Percentiles rank a stretch among this genome's conserved stretches.
Conservation (phyloP, 2,329 filamentous ascomycete species). For the Neurospora sp. region DNA sequence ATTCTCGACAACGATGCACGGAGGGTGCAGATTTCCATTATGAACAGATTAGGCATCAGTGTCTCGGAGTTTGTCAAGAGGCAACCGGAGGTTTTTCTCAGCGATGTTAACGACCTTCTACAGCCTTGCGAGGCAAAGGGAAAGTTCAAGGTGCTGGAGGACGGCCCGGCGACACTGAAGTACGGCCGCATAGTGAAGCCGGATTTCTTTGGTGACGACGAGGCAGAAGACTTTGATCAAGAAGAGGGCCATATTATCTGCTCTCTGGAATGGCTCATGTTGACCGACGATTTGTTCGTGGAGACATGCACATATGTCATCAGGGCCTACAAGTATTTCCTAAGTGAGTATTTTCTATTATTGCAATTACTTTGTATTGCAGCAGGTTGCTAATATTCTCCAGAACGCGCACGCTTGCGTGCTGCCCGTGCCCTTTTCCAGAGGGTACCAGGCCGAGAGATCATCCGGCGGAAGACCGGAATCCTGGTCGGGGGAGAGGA, state of each 20-base stretch:
- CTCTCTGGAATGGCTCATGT: slow-evolving; percentile 74
- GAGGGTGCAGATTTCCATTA: slow-evolving; percentile 58
- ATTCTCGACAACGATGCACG: slow-evolving; percentile 58
- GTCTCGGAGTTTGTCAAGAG: slow-evolving; percentile 61
- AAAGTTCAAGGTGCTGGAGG: slow-evolving; percentile 42
- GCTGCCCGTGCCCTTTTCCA: slow-evolving; percentile 44
- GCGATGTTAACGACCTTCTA: slow-evolving; percentile 32
- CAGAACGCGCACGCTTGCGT: slow-evolving; percentile 40
- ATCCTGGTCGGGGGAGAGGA: slow-evolving; percentile 22
- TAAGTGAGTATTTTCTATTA: slow-evolving; percentile 51
- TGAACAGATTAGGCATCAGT: slow-evolving; percentile 66
- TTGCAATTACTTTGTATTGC: slow-evolving; percentile 1
- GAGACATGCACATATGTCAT: slow-evolving; percentile 39
- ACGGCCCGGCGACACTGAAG: slow-evolving; percentile 39
- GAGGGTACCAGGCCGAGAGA: slow-evolving; percentile 38
- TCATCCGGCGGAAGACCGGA: slow-evolving; percentile 33
- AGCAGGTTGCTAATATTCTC: slow-evolving; percentile 14
- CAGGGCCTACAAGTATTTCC: slow-evolving; percentile 71
- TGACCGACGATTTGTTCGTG: slow-evolving; percentile 45
- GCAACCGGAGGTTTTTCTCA: slow-evolving; percentile 46
- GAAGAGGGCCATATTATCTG: slow-evolving; percentile 65
- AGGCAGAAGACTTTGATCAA: slow-evolving; percentile 36
- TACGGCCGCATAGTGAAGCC: slow-evolving; percentile 56
- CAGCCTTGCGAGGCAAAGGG: slow-evolving; percentile 29
- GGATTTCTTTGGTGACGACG: slow-evolving; percentile 59